Conservation (phyloP, 805 yeast genomes). For the Phaffomyces thermotolerans region DNA sequence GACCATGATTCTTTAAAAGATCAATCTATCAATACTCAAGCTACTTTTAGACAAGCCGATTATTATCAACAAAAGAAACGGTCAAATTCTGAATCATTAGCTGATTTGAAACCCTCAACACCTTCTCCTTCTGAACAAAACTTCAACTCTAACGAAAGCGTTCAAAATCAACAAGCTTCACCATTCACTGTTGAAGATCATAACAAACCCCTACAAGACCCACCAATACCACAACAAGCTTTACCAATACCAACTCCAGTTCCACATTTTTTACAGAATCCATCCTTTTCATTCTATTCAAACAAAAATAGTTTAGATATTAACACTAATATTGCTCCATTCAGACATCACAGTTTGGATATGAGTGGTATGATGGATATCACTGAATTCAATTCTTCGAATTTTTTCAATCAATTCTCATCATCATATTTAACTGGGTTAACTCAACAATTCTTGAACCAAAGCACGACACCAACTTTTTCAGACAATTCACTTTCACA, state of each 20-base stretch:
- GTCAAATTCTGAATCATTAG: conserved; percentile 5
- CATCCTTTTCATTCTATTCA: background rate
- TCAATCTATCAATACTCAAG: no score
- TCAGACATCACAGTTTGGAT: conserved; percentile 23
- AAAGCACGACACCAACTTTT: background rate
- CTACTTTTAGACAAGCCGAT: no score
- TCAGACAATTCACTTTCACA: background rate
- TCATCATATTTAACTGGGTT: conserved; percentile 11
- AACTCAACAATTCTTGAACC: background rate
- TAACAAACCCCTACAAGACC: background rate
- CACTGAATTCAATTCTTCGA: conserved; percentile 6
- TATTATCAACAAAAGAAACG: conserved; percentile 1
- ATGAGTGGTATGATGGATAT: conserved; percentile 14
- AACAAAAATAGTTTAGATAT: conserved; percentile 19
- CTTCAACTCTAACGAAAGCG: background rate
- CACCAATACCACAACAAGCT: background rate
- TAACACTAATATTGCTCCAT: conserved; percentile 13
- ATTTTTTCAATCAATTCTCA: conserved; percentile 3
- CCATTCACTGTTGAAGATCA: background rate
- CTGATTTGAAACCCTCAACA: conserved; percentile 2
- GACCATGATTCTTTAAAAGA: no score
- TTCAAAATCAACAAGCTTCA: conserved; percentile 3
- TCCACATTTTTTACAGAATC: no score
- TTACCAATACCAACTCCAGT: background rate
- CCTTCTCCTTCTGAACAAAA: background rate